phyloP scores from a whole-genome alignment of 306 rosid genomes.

The Gastrolobium bilobum region DNA sequence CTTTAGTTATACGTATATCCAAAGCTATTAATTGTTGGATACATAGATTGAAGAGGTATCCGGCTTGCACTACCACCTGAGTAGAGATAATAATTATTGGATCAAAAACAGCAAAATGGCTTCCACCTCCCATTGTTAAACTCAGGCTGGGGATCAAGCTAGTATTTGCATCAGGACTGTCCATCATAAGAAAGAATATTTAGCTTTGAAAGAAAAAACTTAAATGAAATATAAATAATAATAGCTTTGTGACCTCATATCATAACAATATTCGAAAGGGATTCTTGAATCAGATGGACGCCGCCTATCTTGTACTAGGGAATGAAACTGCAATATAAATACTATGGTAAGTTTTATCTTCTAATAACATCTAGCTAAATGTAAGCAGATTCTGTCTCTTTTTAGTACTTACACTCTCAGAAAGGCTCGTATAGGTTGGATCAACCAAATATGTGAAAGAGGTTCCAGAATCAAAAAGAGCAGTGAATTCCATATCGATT shows the following conservation, averaged over 20 bases:
- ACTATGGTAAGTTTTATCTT: conserved; percentile 36
- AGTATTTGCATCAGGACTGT: conserved; percentile 81
- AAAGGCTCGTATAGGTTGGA: conserved; percentile 72
- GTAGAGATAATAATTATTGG: conserved; percentile 83
- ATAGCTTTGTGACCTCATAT: conserved; percentile 73
- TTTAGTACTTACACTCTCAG: conserved; percentile 73
- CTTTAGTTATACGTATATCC: conserved; percentile 37
- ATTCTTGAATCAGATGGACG: conserved; percentile 74
- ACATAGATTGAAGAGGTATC: neutral
- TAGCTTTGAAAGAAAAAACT: conserved; percentile 39
- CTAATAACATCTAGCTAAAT: conserved; percentile 23
- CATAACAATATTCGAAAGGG: conserved; percentile 91
- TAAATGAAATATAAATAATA: conserved; percentile 31
- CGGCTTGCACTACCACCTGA: conserved; percentile 57
- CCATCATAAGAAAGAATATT: conserved; percentile 48
- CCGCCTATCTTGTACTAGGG: conserved; percentile 73
- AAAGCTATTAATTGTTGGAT: conserved; percentile 35
- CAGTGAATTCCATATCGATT: conserved; percentile 71
- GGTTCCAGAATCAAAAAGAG: conserved; percentile 94
- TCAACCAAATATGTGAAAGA: conserved; percentile 90
- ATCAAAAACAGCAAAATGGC: conserved; percentile 76
- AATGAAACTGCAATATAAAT: conserved; percentile 75
- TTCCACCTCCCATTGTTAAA: conserved; percentile 86
- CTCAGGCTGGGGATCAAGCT: conserved; percentile 77
- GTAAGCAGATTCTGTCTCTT: conserved; percentile 34